phyloP scores from a whole-genome alignment of 768 basidiomycete species.

The Russula emetica region DNA sequence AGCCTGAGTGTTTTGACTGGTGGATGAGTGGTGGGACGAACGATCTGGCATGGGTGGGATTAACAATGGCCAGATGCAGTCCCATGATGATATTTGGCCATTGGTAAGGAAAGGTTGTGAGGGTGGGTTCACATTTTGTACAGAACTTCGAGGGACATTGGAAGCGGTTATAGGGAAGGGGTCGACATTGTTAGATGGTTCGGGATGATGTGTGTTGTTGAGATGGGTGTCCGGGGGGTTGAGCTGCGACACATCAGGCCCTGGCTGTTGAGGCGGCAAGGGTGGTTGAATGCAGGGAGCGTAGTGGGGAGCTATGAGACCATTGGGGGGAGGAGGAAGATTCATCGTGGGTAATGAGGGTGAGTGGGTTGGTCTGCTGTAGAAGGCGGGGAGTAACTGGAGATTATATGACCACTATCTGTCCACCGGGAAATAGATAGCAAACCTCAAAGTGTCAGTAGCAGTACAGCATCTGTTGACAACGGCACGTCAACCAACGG shows the following conservation, averaged over 20 bases:
- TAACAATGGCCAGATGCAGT: background rate
- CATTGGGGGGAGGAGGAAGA: background rate
- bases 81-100: background rate
- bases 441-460: background rate
- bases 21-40: background rate
- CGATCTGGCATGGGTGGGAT: background rate
- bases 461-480: background rate
- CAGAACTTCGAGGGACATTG: background rate
- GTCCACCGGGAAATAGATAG: no score
- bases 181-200: background rate
- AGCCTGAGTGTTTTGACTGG: background rate
- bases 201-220: background rate
- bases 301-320: background rate
- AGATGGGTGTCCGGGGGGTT: background rate
- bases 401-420: background rate
- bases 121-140: background rate
- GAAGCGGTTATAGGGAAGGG: background rate
- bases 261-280: background rate
- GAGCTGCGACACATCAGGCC: background rate
- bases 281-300: background rate
- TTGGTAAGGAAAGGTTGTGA: background rate
- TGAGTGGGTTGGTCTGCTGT: background rate
- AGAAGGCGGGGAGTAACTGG: background rate
- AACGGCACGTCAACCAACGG: background rate
- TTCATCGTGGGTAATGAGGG: conserved; percentile 2